A percentile compares a stretch with the other conserved stretches of the same genome.
Conservation (phyloP, 345 rosid genomes). For the Passiflora organensis region DNA sequence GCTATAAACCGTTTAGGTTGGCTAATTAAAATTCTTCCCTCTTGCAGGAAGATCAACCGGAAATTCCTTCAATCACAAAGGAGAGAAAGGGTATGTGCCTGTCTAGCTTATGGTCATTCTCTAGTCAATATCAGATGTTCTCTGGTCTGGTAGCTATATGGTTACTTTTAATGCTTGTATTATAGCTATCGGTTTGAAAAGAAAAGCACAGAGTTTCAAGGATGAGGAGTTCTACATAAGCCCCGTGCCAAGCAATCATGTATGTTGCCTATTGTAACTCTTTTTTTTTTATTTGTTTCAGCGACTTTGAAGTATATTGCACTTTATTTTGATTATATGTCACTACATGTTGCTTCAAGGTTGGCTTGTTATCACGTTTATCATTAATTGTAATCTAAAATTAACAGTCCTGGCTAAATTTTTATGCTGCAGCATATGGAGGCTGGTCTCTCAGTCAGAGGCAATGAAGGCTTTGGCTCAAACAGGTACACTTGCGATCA, state of each 20-base stretch:
- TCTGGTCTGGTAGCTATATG: background rate
- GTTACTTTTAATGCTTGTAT: slow-evolving; percentile 14
- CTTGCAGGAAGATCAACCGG: slow-evolving; percentile 50
- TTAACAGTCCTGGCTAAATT: slow-evolving; percentile 12
- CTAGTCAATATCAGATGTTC: background rate
- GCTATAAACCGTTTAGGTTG: background rate
- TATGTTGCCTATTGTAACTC: slow-evolving; percentile 27
- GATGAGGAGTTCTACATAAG: slow-evolving; percentile 86
- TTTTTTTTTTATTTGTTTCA: background rate
- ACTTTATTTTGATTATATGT: background rate
- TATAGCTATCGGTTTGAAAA: slow-evolving; percentile 49
- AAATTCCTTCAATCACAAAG: slow-evolving; percentile 28
- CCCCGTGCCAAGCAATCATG: slow-evolving; percentile 79
- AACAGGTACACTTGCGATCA: slow-evolving; percentile 50
- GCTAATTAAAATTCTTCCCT: slow-evolving; percentile 15
- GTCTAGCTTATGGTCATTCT: background rate
- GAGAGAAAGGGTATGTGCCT: slow-evolving; percentile 42
- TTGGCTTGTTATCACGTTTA: background rate
- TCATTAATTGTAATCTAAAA: slow-evolving; percentile 1
- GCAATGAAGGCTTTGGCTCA: slow-evolving; percentile 69
- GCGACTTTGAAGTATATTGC: background rate
- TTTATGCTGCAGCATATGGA: slow-evolving; percentile 59
- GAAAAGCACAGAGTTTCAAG: slow-evolving; percentile 72
- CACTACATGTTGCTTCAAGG: background rate
- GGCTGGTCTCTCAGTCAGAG: slow-evolving; percentile 76